Percentiles rank a stretch among this genome's conserved stretches.
These are phyloP conservation scores for Phytophthora crassamura DNA, from an alignment of 352 stramenopile genomes.

Conservation along the genomic window DNA sequence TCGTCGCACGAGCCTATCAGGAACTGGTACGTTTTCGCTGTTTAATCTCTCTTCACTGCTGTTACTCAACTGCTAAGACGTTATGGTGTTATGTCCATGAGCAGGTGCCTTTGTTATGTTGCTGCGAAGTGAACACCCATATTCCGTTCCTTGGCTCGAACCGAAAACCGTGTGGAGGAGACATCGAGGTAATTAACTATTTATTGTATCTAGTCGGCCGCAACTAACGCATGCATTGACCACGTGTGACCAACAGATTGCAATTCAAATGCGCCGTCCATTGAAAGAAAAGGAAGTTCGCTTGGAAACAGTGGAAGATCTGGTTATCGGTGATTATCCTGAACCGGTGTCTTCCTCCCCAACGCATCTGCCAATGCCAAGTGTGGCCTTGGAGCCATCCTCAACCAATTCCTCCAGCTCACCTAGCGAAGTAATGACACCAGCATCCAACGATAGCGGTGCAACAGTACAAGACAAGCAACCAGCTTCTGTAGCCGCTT, in stretches of 20 bases:
- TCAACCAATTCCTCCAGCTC: not conserved
- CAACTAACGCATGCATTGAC: conserved; percentile 5
- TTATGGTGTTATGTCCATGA: not conserved
- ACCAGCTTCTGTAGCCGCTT: not conserved
- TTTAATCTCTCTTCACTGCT: too few species aligned
- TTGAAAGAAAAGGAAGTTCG: conserved; percentile 71
- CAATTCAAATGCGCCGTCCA: conserved; percentile 59
- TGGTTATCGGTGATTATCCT: conserved; percentile 67
- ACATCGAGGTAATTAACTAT: conserved; percentile 60
- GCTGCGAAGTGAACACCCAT: conserved; percentile 53
- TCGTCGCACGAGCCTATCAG: conserved; percentile 70
- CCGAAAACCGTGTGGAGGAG: conserved; percentile 65
- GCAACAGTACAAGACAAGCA: conserved; percentile 2
- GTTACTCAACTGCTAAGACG: not conserved
- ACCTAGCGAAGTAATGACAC: not conserved
- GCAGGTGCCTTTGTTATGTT: conserved; percentile 58
- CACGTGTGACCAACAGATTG: conserved; percentile 43
- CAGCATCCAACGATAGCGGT: not conserved
- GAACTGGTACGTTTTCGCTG: conserved; percentile 58
- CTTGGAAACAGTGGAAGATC: conserved; percentile 47
- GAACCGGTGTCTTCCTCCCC: conserved; percentile 19
- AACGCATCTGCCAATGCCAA: conserved; percentile 22
- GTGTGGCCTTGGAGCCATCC: conserved; percentile 14
- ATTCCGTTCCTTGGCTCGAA: conserved; percentile 77
- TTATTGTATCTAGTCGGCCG: not conserved